Percentiles rank a stretch among this genome's conserved stretches.
These are phyloP conservation scores for Starmera stellimalicola DNA, from an alignment of 1,139 yeast genomes.

Conservation along the genomic window DNA sequence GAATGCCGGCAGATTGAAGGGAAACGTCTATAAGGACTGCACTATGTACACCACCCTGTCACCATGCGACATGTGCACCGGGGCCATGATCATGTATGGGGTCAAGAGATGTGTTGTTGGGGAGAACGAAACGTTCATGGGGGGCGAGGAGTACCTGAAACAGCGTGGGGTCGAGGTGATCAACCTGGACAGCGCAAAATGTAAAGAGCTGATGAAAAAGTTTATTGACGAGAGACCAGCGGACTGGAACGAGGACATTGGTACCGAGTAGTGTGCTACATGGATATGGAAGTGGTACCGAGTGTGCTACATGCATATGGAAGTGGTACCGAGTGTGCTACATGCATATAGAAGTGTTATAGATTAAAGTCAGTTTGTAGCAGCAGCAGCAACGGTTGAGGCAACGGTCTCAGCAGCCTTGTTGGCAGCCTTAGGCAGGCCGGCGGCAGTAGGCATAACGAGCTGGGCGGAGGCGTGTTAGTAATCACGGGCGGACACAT, in stretches of 20 bases:
- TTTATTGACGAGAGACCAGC: conserved; percentile 72
- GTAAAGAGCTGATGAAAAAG: conserved; percentile 63
- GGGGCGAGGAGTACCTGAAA: conserved; percentile 64
- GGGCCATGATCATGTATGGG: conserved; percentile 85
- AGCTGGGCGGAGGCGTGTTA: conserved; percentile 7
- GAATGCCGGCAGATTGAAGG: conserved; percentile 78
- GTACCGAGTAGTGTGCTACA: conserved; percentile 32
- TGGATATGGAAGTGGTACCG: not conserved
- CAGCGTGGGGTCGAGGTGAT: conserved; percentile 67
- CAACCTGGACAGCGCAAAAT: conserved; percentile 55
- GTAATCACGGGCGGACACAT: not conserved
- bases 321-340: not conserved
- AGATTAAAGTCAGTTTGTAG: conserved; percentile 6
- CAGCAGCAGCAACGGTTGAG: conserved; percentile 12
- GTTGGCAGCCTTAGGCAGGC: conserved; percentile 8
- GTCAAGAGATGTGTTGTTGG: conserved; percentile 80
- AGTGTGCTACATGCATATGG: not conserved
- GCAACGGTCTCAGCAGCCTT: conserved; percentile 11
- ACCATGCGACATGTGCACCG: conserved; percentile 93
- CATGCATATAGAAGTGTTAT: not conserved
- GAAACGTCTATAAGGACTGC: conserved; percentile 55
- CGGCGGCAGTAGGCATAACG: conserved; percentile 21
- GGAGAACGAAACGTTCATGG: conserved; percentile 71
- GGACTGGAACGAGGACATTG: conserved; percentile 89
- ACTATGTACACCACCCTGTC: conserved; percentile 86